These are phyloP conservation scores for Pleurotus citrinopileatus DNA, from an alignment of 768 basidiomycete genomes.

Conservation along the genomic window DNA sequence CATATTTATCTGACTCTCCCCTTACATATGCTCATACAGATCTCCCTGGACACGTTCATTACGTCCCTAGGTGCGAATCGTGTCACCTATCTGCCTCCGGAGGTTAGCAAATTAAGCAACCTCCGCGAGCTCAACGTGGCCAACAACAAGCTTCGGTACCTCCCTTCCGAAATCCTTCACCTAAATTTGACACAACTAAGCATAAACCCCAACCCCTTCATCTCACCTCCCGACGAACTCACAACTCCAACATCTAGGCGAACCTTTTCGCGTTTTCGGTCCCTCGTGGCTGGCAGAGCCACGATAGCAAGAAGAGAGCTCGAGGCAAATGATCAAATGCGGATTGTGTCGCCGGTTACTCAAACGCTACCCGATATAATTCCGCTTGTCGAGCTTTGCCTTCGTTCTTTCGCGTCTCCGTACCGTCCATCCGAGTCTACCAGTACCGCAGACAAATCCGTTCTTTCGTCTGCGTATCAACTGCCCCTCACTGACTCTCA, in stretches of 20 bases:
- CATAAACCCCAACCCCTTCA: conserved; percentile 62
- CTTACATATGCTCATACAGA: background rate
- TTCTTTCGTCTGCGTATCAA: conserved; percentile 28
- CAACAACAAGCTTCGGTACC: conserved; percentile 51
- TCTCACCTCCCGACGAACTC: conserved; percentile 22
- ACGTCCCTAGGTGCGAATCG: conserved; percentile 53
- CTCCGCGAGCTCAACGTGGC: conserved; percentile 62
- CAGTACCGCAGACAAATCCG: too few relatives aligned
- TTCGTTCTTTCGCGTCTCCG: conserved; percentile 31
- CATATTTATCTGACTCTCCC: conserved; percentile 12
- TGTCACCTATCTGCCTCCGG: conserved; percentile 57
- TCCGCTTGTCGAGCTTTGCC: conserved; percentile 29
- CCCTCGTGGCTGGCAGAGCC: conserved; percentile 1
- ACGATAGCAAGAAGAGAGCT: background rate
- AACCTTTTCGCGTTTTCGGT: conserved; percentile 13
- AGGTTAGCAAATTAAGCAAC: conserved; percentile 50
- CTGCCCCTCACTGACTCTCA: conserved; percentile 29
- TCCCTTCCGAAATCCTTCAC: conserved; percentile 64
- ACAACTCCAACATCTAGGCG: conserved; percentile 15
- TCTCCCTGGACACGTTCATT: background rate
- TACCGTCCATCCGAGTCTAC: conserved; percentile 14
- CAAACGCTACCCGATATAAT: conserved; percentile 7
- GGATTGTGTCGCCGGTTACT: conserved; percentile 5
- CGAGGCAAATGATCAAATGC: background rate
- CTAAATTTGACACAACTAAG: conserved; percentile 49